Evolutionary conservation across 495 filamentous ascomycete genomes (phyloP), one percentile per base, ranked within the genome.

Genomic region (Penicillium lividum): DNA sequence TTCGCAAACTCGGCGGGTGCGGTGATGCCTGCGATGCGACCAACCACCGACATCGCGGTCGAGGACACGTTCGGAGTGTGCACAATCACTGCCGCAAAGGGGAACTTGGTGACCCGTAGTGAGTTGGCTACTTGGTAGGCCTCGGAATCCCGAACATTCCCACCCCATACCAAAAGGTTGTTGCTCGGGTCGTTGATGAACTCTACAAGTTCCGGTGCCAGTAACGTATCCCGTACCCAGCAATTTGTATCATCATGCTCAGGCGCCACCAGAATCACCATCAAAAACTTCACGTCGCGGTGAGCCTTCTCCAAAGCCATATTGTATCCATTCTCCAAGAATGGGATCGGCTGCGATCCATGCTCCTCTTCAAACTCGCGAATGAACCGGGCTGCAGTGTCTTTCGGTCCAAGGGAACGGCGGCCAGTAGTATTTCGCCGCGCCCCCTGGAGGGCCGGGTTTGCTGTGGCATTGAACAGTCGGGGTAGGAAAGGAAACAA

Each of bases 361-460:
- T 96, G 94, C 62, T 95, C 90, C 67, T 98, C 94, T 68, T 96
- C 91, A 63, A 98, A 97, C 56, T 97, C 90, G 3, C 92, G 85
- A 61, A 89, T 87, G 67, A 98, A 94, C 43, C 94, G 79, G 34
- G 89, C 87, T 0, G 93, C 92, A 0, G 92, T 93, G 66, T 98
- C 94, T 36, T 89, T 83, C 3, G 94, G 91, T 58, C 86, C 87
- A 16, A 96, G 73, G 8, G 89, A 77, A 62, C 89, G 80, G 42
- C 93, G 84, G 4, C 89, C 88, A 52, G 77, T 85, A 0, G 85
- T 86, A 56, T 83, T 85, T 40, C 85, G 78, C 53, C 84, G 77
- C n/a, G 81, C 76, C 4, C 73, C 73, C 36, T 73, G 70, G 16
- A 77, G 66, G 42, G 79, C 80, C 5, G 83, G 77, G 56, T 82